Base-by-base conservation (phyloP, 106 monocot species). In the Dendrobium officinale region DNA sequence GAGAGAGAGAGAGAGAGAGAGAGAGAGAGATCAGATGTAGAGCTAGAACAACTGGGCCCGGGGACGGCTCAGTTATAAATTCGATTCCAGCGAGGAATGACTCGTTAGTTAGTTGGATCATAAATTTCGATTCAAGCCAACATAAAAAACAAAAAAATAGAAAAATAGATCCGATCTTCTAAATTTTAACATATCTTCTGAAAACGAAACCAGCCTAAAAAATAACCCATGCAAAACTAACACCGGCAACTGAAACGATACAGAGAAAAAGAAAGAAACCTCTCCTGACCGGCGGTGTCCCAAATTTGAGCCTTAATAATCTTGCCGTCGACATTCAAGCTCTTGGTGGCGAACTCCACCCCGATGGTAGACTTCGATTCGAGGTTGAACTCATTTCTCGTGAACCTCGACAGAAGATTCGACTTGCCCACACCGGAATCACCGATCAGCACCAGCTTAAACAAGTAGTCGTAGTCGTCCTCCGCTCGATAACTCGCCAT, bases 221-320 rank as follows among this genome's bases (percentile, higher is more conserved):
- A 56, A 19, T 4, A 56, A 17, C 55, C 55, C 55, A 4, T 19
- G 18, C 17, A 58, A n/a, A 58, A 58, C 17, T 5, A 58, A n/a
- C 58, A 4, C 8, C 26, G 24, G 9, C 9, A 66, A 75, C 20
- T 13, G 13, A 13, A 51, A 51, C 51, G 13, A 51, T 10, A 51
- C 10, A 16, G 51, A 51, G 19, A 75, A 18, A 74, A 15, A 44
- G 31, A 95, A 43, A 75, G 5, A 9, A 19, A 95, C 92, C 95
- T 87, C 41, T 95, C 95, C 56, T 95, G 95, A 16, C 95, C 95
- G 72, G 95, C 95, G 18, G 95, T 95, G 51, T 95, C 95, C 95
- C 95, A 95, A 81, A 95, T 95, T 88, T 95, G 95, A 13, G 95
- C 92, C 87, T 95, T 95, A 83, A 95, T 77, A 70, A 92, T 87